phyloP scores from a whole-genome alignment of 257 asterid species.

The Solanum ahanhuiri region DNA sequence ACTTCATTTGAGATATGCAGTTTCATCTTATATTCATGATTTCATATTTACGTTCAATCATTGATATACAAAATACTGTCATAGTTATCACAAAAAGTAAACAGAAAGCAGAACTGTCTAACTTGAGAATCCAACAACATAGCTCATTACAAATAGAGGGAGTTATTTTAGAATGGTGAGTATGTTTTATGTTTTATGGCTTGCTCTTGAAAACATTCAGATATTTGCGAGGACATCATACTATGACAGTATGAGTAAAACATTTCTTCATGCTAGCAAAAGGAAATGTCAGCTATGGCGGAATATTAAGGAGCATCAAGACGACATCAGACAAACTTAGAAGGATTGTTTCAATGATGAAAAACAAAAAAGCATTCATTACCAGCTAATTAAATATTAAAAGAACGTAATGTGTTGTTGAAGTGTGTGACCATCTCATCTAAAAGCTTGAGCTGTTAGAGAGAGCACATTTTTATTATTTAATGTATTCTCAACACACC shows the following conservation, averaged over 20 bases:
- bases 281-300: neutral
- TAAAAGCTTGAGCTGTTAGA: neutral
- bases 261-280: neutral
- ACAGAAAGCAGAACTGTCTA: neutral
- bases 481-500: neutral
- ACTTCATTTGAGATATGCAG: neutral
- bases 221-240: neutral
- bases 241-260: neutral
- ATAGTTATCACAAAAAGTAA: neutral
- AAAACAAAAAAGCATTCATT: neutral
- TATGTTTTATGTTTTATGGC: neutral
- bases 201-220: neutral
- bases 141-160: neutral
- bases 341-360: neutral
- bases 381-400: neutral
- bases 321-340: neutral
- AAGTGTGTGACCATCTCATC: neutral
- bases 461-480: neutral
- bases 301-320: neutral
- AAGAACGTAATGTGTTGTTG: neutral
- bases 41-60: neutral
- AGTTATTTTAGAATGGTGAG: neutral
- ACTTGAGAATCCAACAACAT: neutral
- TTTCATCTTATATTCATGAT: neutral
- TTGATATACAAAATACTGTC: neutral